phyloP scores from a whole-genome alignment of 2,329 filamentous ascomycete species.

The Sporothrix curviconia region DNA sequence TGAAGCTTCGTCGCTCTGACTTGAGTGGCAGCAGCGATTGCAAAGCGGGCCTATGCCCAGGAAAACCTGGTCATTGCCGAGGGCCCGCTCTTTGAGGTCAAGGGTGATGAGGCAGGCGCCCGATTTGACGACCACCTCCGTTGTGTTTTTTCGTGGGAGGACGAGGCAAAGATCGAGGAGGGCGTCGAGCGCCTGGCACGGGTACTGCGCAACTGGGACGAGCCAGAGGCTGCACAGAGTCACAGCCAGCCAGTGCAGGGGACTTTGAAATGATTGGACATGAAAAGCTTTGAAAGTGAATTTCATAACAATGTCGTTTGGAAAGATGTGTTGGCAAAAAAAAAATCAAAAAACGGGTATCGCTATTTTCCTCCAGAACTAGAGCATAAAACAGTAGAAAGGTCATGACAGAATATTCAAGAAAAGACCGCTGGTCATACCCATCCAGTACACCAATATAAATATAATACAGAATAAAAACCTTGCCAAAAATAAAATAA shows the following conservation, averaged over 20 bases:
- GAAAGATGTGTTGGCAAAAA: too few species aligned
- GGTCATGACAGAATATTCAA: too few species aligned
- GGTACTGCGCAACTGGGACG: constrained; percentile 19
- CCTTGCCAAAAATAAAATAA: neutral
- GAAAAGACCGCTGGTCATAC: too few species aligned
- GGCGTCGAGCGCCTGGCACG: constrained; percentile 47
- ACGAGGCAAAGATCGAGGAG: constrained; percentile 56
- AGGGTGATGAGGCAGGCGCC: constrained; percentile 45
- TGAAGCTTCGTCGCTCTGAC: constrained; percentile 48
- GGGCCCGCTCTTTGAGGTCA: constrained; percentile 64
- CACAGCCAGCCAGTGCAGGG: neutral
- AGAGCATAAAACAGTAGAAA: too few species aligned
- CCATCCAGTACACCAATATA: too few species aligned
- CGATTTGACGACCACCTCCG: constrained; percentile 56
- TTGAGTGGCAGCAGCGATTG: constrained; percentile 50
- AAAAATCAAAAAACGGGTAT: constrained; percentile 7
- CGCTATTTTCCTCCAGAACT: neutral
- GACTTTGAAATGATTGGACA: neutral
- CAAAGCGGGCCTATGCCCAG: constrained; percentile 49
- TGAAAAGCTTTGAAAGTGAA: neutral
- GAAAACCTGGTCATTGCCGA: constrained; percentile 62
- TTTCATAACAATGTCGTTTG: too few species aligned
- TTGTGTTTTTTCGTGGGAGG: constrained; percentile 70
- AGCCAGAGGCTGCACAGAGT: neutral
- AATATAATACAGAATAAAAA: neutral